A percentile compares a stretch with the other conserved stretches of the same genome.
phyloP scores from a whole-genome alignment of 192 early-diverging fungal genomes.

The Coemansia umbellata region DNA sequence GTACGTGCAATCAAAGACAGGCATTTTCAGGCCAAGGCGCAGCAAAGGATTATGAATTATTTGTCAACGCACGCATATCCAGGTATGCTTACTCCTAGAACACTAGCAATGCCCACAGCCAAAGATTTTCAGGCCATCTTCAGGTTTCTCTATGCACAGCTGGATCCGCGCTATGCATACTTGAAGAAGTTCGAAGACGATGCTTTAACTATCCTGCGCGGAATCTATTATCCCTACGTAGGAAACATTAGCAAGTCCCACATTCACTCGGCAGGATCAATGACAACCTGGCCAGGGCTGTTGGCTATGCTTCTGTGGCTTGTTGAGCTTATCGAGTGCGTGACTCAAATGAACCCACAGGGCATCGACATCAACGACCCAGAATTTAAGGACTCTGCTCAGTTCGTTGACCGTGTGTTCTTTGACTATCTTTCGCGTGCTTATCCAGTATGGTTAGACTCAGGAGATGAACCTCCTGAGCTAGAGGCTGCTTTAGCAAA shows the following conservation, averaged over 20 bases:
- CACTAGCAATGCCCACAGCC: slow-evolving; percentile 55
- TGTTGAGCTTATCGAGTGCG: slow-evolving; percentile 63
- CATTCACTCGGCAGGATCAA: slow-evolving; percentile 60
- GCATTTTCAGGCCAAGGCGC: slow-evolving; percentile 55
- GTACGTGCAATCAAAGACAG: slow-evolving; percentile 66
- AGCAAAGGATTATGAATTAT: slow-evolving; percentile 59
- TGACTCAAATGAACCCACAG: slow-evolving; percentile 51
- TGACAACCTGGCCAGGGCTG: slow-evolving; percentile 65
- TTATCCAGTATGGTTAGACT: slow-evolving; percentile 62
- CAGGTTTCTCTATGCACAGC: slow-evolving; percentile 64
- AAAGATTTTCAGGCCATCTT: slow-evolving; percentile 76
- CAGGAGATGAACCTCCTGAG: slow-evolving; percentile 61
- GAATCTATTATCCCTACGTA: slow-evolving; percentile 49
- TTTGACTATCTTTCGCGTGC: slow-evolving; percentile 66
- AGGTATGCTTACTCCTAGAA: slow-evolving; percentile 54
- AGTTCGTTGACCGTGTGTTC: slow-evolving; percentile 65
- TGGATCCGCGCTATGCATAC: slow-evolving; percentile 64
- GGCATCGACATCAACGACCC: slow-evolving; percentile 20
- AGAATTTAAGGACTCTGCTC: slow-evolving; percentile 44
- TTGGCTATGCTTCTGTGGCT: slow-evolving; percentile 74
- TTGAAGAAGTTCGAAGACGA: slow-evolving; percentile 70
- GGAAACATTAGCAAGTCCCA: slow-evolving; percentile 67
- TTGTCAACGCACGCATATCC: slow-evolving; percentile 63
- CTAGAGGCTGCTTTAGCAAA: slow-evolving; percentile 56
- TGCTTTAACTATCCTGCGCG: slow-evolving; percentile 56